These are phyloP conservation scores for Curvularia spicifera DNA, from an alignment of 2,329 filamentous ascomycete genomes.

Conservation along the genomic window DNA sequence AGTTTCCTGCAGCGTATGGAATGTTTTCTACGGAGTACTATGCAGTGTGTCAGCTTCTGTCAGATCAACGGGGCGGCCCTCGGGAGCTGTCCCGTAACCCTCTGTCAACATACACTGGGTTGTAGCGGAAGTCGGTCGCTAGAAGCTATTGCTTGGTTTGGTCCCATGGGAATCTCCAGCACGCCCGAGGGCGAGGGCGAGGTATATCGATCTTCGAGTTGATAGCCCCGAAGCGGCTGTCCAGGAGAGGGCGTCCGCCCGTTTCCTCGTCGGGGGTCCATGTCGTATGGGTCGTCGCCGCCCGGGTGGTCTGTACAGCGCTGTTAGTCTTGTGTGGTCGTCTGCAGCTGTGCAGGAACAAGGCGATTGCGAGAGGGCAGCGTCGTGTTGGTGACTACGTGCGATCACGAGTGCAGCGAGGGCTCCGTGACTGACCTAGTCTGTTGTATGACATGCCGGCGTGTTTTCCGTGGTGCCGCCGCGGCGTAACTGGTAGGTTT, in stretches of 20 bases:
- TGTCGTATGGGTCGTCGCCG: slow-evolving; percentile 42
- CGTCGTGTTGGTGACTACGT: slow-evolving; percentile 9
- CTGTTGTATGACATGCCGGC: slow-evolving; percentile 46
- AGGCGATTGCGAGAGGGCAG: neutral
- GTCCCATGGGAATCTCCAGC: slow-evolving; percentile 73
- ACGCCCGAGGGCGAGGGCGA: slow-evolving; percentile 56
- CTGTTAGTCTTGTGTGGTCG: slow-evolving; percentile 14
- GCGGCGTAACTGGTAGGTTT: slow-evolving; percentile 26
- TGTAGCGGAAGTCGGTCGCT: slow-evolving; percentile 82
- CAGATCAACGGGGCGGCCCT: neutral
- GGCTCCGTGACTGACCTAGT: slow-evolving; percentile 39
- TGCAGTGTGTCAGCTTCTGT: slow-evolving; percentile 3
- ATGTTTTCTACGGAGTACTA: slow-evolving; percentile 76
- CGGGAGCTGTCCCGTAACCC: neutral
- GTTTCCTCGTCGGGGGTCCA: slow-evolving; percentile 60
- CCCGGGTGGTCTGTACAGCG: slow-evolving; percentile 29
- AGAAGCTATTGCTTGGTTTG: slow-evolving; percentile 62
- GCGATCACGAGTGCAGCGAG: neutral
- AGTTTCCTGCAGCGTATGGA: slow-evolving; percentile 68
- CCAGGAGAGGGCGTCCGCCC: slow-evolving; percentile 74
- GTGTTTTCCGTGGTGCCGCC: slow-evolving; percentile 26
- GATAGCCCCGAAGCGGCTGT: slow-evolving; percentile 77
- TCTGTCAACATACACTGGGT: slow-evolving; percentile 71
- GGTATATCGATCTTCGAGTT: slow-evolving; percentile 78
- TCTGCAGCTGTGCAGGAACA: neutral